Evolutionary conservation across 1,284 basidiomycete genomes (phyloP).

Genomic region (Lignosus rhinocerotis): DNA sequence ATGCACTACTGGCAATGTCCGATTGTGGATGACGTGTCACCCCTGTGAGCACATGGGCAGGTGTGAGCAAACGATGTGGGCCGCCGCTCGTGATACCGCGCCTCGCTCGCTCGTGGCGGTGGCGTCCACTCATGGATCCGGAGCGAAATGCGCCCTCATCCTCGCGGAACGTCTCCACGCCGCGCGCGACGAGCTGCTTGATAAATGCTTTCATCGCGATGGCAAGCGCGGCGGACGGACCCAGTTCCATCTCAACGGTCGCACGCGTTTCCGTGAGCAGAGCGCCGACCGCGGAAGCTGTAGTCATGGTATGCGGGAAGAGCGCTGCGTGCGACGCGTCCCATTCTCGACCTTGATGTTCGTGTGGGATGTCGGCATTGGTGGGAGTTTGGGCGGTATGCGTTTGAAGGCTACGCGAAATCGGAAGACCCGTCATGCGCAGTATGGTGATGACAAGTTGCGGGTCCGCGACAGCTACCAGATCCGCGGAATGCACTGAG

Average conservation of each 20-base stretch:
- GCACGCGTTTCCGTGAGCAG: conserved; percentile 14
- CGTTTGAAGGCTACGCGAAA: not conserved
- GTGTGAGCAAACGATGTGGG: conserved; percentile 35
- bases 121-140: not conserved
- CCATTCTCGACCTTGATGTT: not conserved
- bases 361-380: not conserved
- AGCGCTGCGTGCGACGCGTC: not conserved
- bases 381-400: not conserved
- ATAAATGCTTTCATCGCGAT: conserved; percentile 35
- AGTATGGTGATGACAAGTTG: conserved; percentile 25
- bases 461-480: conserved; percentile 28
- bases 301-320: not conserved
- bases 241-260: conserved; percentile 40
- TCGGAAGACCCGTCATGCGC: conserved; percentile 15
- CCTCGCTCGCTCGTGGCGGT: conserved; percentile 15
- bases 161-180: conserved; percentile 23
- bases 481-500: conserved; percentile 4
- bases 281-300: not conserved
- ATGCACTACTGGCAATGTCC: conserved; percentile 22
- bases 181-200: conserved; percentile 25
- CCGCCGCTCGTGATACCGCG: not conserved
- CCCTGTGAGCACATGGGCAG: conserved; percentile 39
- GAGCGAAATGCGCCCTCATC: conserved; percentile 28
- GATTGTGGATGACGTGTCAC: conserved; percentile 22
- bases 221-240: conserved; percentile 47